Conservation (phyloP, 2,329 filamentous ascomycete species). For the Stachybotrys echinatus region DNA sequence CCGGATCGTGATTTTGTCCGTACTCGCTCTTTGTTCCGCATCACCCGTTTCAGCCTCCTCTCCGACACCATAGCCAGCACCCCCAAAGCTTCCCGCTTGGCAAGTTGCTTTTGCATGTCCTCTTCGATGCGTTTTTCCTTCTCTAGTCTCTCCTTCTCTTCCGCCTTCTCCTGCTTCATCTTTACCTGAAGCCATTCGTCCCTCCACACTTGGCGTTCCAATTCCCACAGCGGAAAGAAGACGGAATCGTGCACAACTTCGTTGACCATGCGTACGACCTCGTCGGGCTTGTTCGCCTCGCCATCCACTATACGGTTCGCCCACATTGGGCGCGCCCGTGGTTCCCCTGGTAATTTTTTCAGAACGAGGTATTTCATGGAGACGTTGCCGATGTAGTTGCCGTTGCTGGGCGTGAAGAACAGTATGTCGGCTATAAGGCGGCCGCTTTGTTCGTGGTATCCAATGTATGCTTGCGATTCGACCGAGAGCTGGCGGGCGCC, state of each 20-base stretch:
- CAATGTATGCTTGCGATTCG: not conserved
- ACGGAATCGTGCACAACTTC: too few species aligned
- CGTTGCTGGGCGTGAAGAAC: not conserved
- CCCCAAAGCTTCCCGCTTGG: too few species aligned
- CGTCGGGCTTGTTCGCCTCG: not conserved
- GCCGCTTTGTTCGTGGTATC: not conserved
- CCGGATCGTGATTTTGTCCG: too few species aligned
- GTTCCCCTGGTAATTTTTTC: slow-evolving; percentile 8
- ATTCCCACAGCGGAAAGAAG: slow-evolving; percentile 46
- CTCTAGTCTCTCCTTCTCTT: not conserved
- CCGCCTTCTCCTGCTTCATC: not conserved
- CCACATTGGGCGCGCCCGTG: slow-evolving; percentile 1
- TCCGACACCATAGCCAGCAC: too few species aligned
- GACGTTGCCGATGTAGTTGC: not conserved
- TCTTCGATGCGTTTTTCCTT: too few species aligned
- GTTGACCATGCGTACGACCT: too few species aligned
- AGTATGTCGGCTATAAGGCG: not conserved
- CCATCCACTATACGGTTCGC: not conserved
- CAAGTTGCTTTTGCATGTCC: too few species aligned
- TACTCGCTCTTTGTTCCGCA: too few species aligned
- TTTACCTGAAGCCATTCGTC: not conserved
- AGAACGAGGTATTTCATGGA: slow-evolving; percentile 2
- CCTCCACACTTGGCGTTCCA: slow-evolving; percentile 70
- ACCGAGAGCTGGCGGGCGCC: not conserved
- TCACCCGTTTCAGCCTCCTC: too few species aligned